Base-by-base conservation (phyloP, 2,329 filamentous ascomycete genomes). In the Colletotrichum lentis region DNA sequence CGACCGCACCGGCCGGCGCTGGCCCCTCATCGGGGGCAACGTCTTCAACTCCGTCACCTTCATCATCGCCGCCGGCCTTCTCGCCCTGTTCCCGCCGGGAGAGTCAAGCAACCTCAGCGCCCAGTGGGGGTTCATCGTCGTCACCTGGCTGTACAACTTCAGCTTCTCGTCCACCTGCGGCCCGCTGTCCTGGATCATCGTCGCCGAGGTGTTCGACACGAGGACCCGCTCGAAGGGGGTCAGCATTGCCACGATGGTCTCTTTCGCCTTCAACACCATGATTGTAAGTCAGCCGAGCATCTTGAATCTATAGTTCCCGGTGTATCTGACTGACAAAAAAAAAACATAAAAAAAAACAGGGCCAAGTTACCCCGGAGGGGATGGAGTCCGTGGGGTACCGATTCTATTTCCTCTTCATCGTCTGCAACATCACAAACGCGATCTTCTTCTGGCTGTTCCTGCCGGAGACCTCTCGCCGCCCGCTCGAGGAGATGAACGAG, bases 81-180 rank as follows among this genome's bases (percentile, higher is more conserved):
- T 78, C 77, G 76, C 83, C 44, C 72, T 77, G 39, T 94, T 89
- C 76, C 90, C 90, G 1, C 86, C 90, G 1, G 81, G 83, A 2
- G 77, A 76, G 54, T 80, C 82, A 62, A 77, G 76, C 68, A 78
- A 78, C 50, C 53, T 67, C 46, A 54, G 55, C 41, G 62, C 55
- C 2, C 62, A 64, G 24, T 92, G 90, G 89, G 90, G 87, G 1
- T 94, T 94, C 78, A 94, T 94, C 70, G 73, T 68, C 46, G 83
- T 87, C 72, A 94, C 91, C 1, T 94, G 91, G 91, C 76, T 92
- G 1, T 94, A 92, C 83, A 94, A 94, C 79, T 91, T 93, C 80
- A 90, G 84, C 46, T 94, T 93, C 82, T 89, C 85, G 2, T 50
- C 65, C 2, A 1, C 83, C 83, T 14, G 92, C 89, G 89, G 90